Evolutionary conservation across 2,329 filamentous ascomycete genomes (phyloP).

Genomic region (Aspergillus piperis): DNA sequence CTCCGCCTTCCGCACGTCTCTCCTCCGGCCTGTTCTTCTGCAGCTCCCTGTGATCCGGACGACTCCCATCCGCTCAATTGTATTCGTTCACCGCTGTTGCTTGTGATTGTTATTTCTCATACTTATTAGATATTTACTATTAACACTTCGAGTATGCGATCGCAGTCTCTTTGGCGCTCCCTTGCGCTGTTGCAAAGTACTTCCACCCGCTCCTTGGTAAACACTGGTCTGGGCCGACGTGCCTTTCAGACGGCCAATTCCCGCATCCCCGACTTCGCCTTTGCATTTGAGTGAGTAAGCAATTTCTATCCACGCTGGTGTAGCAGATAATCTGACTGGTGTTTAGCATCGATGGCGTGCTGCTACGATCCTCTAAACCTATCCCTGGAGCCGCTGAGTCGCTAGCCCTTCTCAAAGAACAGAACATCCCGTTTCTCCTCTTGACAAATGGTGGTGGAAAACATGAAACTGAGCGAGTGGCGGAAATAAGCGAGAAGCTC

Average conservation of each 20-base stretch:
- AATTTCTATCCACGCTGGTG: neutral
- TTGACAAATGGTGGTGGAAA: conserved; percentile 94
- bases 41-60: neutral
- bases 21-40: neutral
- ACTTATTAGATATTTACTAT: neutral
- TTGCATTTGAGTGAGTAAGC: conserved; percentile 48
- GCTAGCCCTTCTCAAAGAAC: conserved; percentile 69
- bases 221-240: conserved; percentile 21
- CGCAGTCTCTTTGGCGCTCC: conserved; percentile 28
- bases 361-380: conserved; percentile 76
- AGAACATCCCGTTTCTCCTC: conserved; percentile 86
- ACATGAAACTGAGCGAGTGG: conserved; percentile 71
- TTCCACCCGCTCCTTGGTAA: conserved; percentile 21
- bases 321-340: conserved; percentile 16
- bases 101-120: neutral
- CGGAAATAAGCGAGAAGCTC: conserved; percentile 68
- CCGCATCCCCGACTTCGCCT: conserved; percentile 44
- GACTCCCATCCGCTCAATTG: neutral
- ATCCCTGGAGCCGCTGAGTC: conserved; percentile 77
- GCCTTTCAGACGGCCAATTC: conserved; percentile 33
- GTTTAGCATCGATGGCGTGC: conserved; percentile 84
- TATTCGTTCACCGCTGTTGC: neutral
- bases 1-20: neutral
- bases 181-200: conserved; percentile 30
- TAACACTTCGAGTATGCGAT: conserved; percentile 26